A percentile compares a stretch with the other conserved stretches of the same genome.
phyloP scores from a whole-genome alignment of 2,329 filamentous ascomycete species.

The Fusarium secorum region DNA sequence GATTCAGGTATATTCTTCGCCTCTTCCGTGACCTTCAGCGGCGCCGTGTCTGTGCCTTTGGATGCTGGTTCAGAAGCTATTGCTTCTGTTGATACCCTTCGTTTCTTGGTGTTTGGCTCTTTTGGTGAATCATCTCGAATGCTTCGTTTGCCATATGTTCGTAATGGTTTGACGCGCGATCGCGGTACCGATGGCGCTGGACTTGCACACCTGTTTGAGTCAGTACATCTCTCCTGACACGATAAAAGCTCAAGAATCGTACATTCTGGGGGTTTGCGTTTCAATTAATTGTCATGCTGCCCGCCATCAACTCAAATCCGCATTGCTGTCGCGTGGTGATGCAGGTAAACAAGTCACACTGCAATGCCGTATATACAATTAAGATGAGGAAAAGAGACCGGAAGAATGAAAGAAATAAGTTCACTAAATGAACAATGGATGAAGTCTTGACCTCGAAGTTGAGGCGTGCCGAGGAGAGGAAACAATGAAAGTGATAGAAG shows the following conservation, averaged over 20 bases:
- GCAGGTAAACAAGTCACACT: neutral
- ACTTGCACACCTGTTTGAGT: constrained; percentile 44
- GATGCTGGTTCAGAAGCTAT: neutral
- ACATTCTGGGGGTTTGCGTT: constrained; percentile 3
- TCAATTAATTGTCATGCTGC: constrained; percentile 12
- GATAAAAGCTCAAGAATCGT: rapidly evolving
- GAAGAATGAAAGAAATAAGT: neutral
- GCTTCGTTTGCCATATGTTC: constrained; percentile 52
- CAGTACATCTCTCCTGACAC: neutral
- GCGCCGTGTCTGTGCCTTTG: neutral
- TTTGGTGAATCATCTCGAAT: constrained; percentile 38
- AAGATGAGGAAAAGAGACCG: neutral
- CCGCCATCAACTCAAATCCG: neutral
- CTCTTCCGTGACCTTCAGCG: neutral
- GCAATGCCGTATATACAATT: neutral
- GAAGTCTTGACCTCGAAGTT: neutral
- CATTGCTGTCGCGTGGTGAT: neutral
- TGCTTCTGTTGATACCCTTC: constrained; percentile 6
- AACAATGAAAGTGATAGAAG: neutral
- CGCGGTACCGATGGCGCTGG: constrained; percentile 37
- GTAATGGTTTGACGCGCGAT: constrained; percentile 47
- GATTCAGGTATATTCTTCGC: neutral
- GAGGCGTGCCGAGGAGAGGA: neutral
- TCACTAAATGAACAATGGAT: neutral
- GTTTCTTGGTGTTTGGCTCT: constrained; percentile 38